Conservation (phyloP, 495 filamentous ascomycete genomes). For the Melanomma pulvis-pyrius region DNA sequence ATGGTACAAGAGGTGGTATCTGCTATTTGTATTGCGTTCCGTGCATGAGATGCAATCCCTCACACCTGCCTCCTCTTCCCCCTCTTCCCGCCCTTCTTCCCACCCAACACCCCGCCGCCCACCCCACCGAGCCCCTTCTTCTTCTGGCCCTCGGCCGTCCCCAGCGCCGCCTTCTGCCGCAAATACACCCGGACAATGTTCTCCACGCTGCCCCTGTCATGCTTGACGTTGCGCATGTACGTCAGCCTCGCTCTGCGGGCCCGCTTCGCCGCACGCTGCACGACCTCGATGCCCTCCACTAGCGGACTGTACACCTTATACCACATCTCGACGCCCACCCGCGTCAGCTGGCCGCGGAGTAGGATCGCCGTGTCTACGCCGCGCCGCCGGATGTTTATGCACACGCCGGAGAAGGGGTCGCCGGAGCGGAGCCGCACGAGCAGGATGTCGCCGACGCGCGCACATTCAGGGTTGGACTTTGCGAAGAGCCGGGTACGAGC, state of each 20-base stretch:
- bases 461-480: slow-evolving; percentile 70
- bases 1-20: no score
- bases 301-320: slow-evolving; percentile 90
- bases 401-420: slow-evolving; percentile 88
- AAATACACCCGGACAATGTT: slow-evolving; percentile 70
- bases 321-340: slow-evolving; percentile 96
- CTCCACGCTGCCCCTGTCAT: slow-evolving; percentile 72
- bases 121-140: slow-evolving; percentile 23
- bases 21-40: no score
- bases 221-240: slow-evolving; percentile 79
- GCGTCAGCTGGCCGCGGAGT: slow-evolving; percentile 77
- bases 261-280: slow-evolving; percentile 80
- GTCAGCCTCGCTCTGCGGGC: slow-evolving; percentile 86
- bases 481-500: slow-evolving; percentile 80
- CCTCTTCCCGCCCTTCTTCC: slow-evolving; percentile 40
- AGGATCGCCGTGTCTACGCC: slow-evolving; percentile 86
- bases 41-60: no score
- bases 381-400: slow-evolving; percentile 77
- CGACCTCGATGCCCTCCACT: slow-evolving; percentile 88
- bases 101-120: slow-evolving; percentile 12
- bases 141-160: slow-evolving; percentile 33
- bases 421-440: slow-evolving; percentile 79
- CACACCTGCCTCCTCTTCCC: no score
- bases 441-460: slow-evolving; percentile 83
- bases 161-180: slow-evolving; percentile 59